Evolutionary conservation across 2,329 filamentous ascomycete genomes (phyloP), one percentile per base, ranked within the genome.

Genomic region (Exophiala oligosperma): DNA sequence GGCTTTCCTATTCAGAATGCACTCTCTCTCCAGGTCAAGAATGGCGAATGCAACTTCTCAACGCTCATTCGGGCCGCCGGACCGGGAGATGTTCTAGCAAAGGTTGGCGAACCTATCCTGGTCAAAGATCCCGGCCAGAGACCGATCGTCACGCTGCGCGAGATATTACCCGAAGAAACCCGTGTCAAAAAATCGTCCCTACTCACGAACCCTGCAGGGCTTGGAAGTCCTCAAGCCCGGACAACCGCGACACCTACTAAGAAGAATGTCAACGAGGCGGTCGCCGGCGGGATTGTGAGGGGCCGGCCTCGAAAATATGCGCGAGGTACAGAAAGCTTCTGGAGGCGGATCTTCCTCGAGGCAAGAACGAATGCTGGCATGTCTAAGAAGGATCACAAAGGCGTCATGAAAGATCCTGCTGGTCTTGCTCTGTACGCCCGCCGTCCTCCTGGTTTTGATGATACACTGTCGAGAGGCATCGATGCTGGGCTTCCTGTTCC

Each of bases 21-120:
- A 2, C 70, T 69, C 2, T 64, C 67, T 1, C 72, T 77, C 35
- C 64, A 77, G 21, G 61, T 76, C 29, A 72, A 70, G 24, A 68
- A 75, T 40, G 79, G 78, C 6, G 69, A 76, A 56, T 72, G 73
- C 12, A 76, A 73, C 26, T 70, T 82, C 28, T 65, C 70, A n/a
- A 74, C 79, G 41, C 72, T 75, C 44, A 66, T 77, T 11, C 55
- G 62, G 17, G 54, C 57, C 6, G 68, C 64, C 14, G 71, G 70
- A 17, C 72, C 74, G 17, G 56, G 57, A 26, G 68, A 73, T 50
- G 73, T 77, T 60, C 52, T 62, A 28, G 52, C 67, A 38, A 73
- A 72, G 8, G 67, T 62, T 41, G 71, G 67, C 53, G 76, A 78
- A 49, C 71, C 71, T 5, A 61, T 69, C 28, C 54, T 69, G 38